Conservation (phyloP, 2,329 filamentous ascomycete genomes). For the Fusarium coicis region DNA sequence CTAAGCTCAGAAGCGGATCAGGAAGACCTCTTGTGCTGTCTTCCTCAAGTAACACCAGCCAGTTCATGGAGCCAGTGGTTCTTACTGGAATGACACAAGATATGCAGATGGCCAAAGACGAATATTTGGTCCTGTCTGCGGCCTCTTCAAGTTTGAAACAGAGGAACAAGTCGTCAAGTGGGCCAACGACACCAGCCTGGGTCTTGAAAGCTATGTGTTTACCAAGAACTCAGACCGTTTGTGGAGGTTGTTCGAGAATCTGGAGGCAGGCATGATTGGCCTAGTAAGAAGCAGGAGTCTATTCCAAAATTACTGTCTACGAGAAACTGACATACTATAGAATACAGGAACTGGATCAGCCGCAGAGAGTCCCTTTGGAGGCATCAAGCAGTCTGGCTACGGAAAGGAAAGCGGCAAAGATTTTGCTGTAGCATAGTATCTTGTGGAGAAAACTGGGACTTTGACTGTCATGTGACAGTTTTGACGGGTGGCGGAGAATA, state of each 20-base stretch:
- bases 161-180: neutral
- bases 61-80: neutral
- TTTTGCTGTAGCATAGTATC: neutral
- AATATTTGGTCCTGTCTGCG: neutral
- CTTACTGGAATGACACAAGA: neutral
- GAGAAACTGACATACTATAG: neutral
- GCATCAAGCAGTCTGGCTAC: neutral
- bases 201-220: neutral
- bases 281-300: neutral
- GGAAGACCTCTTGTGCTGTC: neutral
- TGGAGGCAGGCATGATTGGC: neutral
- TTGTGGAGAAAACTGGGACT: neutral
- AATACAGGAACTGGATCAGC: neutral
- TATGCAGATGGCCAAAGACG: neutral
- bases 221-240: neutral
- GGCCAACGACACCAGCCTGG: neutral
- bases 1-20: neutral
- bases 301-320: accelerated
- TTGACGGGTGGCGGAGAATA: neutral
- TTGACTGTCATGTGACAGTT: neutral
- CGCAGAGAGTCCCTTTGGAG: neutral
- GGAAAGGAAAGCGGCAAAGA: neutral
- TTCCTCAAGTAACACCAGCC: neutral
- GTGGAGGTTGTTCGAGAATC: neutral
- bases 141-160: neutral